Evolutionary conservation across 768 basidiomycete species (phyloP).

Genomic region (Mycena polygramma): DNA sequence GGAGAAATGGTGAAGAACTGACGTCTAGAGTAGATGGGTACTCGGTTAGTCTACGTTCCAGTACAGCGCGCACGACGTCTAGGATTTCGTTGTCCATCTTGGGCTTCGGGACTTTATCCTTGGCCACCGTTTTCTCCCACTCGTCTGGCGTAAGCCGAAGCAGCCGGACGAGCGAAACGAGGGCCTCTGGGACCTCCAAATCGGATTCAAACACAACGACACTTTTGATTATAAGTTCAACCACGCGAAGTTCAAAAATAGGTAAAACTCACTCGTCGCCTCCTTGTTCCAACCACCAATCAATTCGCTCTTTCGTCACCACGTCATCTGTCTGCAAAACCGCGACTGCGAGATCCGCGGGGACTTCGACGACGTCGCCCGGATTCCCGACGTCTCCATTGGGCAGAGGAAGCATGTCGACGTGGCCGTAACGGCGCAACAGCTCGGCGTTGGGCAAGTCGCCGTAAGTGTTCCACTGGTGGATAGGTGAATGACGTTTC

Average conservation of each 20-base stretch:
- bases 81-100: slow-evolving; percentile 65
- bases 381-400: slow-evolving; percentile 74
- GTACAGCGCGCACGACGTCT: slow-evolving; percentile 60
- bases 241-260: slow-evolving; percentile 8
- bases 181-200: slow-evolving; percentile 63
- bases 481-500: slow-evolving; percentile 15
- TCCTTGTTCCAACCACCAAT: slow-evolving; percentile 94
- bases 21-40: slow-evolving; percentile 77
- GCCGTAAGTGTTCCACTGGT: slow-evolving; percentile 95
- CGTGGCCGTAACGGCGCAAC: slow-evolving; percentile 94
- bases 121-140: slow-evolving; percentile 70
- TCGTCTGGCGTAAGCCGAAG: slow-evolving; percentile 68
- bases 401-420: slow-evolving; percentile 78
- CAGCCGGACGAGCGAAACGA: slow-evolving; percentile 76
- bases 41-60: slow-evolving; percentile 62
- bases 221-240: slow-evolving; percentile 53
- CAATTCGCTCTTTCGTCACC: slow-evolving; percentile 72
- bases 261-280: slow-evolving; percentile 82
- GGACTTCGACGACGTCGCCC: slow-evolving; percentile 82
- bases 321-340: slow-evolving; percentile 46
- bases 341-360: slow-evolving; percentile 75
- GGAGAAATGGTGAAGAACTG: slow-evolving; percentile 35
- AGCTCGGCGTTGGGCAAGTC: slow-evolving; percentile 94
- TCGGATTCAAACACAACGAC: slow-evolving; percentile 69
- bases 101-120: slow-evolving; percentile 82